Percentiles rank a stretch among this genome's conserved stretches.
Conservation (phyloP, 495 filamentous ascomycete genomes). For the Aeminium ludgeri region DNA sequence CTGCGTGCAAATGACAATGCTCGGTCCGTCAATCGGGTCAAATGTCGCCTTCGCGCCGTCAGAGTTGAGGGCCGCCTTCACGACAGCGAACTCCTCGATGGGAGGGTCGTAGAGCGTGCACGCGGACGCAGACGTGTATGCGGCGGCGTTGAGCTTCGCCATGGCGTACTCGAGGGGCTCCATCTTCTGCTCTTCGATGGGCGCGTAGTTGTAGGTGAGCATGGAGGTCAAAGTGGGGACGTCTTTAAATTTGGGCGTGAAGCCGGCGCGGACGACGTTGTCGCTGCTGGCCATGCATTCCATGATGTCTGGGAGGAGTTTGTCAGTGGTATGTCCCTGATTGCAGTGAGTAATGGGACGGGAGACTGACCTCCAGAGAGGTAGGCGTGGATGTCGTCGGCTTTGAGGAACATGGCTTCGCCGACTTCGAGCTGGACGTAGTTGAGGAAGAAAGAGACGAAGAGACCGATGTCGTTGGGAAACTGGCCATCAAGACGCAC, state of each 20-base stretch:
- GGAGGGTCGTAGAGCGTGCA: conserved; percentile 77
- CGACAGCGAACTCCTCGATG: conserved; percentile 89
- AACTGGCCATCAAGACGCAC: conserved; percentile 59
- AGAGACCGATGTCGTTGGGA: conserved; percentile 58
- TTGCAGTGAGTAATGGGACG: not conserved
- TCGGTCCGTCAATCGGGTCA: conserved; percentile 71
- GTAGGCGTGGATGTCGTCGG: conserved; percentile 95
- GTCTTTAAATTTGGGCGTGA: conserved; percentile 97
- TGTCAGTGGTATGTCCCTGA: not conserved
- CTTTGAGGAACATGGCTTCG: conserved; percentile 89
- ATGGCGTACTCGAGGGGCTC: conserved; percentile 67
- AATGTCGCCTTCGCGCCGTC: conserved; percentile 68
- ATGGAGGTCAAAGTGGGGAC: conserved; percentile 77
- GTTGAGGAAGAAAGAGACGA: conserved; percentile 70
- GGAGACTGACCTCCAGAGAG: conserved; percentile 48
- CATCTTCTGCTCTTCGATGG: conserved; percentile 90
- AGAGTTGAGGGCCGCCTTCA: conserved; percentile 57
- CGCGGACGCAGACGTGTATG: conserved; percentile 56
- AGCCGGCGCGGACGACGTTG: conserved; percentile 92
- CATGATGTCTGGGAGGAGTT: conserved; percentile 67
- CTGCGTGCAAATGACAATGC: conserved; percentile 74
- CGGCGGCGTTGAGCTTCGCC: conserved; percentile 55
- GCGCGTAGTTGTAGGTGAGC: conserved; percentile 88
- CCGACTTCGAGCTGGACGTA: conserved; percentile 65
- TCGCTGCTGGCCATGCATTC: conserved; percentile 98